Evolutionary conservation across 495 filamentous ascomycete genomes (phyloP), one percentile per base, ranked within the genome.

Genomic region (Ramalina intermedia): DNA sequence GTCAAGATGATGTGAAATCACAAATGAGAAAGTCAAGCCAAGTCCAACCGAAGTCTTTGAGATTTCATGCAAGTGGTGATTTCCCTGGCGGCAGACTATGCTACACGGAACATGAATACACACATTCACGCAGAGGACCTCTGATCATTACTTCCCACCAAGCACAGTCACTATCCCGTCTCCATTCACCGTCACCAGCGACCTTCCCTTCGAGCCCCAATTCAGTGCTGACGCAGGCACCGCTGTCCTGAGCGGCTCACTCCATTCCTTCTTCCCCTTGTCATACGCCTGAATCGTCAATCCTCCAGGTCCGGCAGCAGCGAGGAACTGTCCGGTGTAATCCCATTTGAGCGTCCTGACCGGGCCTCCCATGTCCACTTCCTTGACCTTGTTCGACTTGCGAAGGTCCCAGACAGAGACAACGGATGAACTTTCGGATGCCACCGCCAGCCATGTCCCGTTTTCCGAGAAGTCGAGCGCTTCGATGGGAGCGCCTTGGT

Each of bases 381-480:
- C 75, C 71, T 93, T 91, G 53, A 77, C 76, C 55, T 76, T 69
- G 41, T 80, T 78, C 29, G 80, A 78, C 63, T 87, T 94, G 49
- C 91, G 83, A 37, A 98, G 72, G 65, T 96, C 89, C 72, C 88
- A 96, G 51, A 98, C 80, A 7, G 80, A 79, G 45, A 94, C 79
- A 16, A 71, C 80, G 7, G 79, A 81, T 18, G 79, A 80, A 56
- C 82, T 78, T 20, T 75, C 75, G 14, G 80, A 77, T 1, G 84
- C 78, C 12, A 33, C 29, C 9, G 93, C 91, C 54, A 98, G 78
- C 82, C 87, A 96, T 51, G 81, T 90, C n/a, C 91, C 91, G 53
- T 96, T 98, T 64, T 98, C 93, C 0, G 89, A 96, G 69, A 98
- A 98, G 54, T 78, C 70, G 6, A 98, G 65, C 26, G 76, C 73